Percentiles rank a stretch among this genome's conserved stretches.
These are phyloP conservation scores for Coprinellus micaceus DNA, from an alignment of 768 basidiomycete genomes.

Conservation along the genomic window DNA sequence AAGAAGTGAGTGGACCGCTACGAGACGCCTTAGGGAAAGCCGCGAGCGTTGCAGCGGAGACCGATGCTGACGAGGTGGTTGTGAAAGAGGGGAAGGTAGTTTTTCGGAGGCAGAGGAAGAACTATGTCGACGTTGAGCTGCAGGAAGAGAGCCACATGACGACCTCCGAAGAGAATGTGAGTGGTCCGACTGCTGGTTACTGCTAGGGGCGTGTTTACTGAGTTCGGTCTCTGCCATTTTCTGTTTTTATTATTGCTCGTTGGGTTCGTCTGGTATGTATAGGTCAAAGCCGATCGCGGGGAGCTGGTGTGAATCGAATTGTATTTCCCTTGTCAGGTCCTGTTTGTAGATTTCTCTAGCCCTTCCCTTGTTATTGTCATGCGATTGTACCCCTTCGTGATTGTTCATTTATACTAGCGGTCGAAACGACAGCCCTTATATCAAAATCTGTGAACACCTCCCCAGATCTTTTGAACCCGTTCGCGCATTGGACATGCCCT, in stretches of 20 bases:
- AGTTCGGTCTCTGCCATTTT: background rate
- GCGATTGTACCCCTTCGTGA: too few relatives aligned
- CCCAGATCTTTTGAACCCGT: too few relatives aligned
- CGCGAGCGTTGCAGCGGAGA: constrained; percentile 24
- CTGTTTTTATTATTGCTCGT: background rate
- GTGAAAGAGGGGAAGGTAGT: background rate
- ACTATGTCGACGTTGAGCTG: constrained; percentile 8
- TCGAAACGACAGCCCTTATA: too few relatives aligned
- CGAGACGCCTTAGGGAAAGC: constrained; percentile 31
- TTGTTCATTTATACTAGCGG: too few relatives aligned
- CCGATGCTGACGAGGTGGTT: constrained; percentile 14
- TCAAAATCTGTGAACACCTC: too few relatives aligned
- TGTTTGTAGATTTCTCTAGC: too few relatives aligned
- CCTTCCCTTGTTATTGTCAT: too few relatives aligned
- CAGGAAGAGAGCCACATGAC: constrained; percentile 21
- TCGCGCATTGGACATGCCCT: too few relatives aligned
- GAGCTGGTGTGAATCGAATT: background rate
- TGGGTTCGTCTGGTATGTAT: background rate
- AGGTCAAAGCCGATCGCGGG: constrained; percentile 16
- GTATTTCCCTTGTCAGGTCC: too few relatives aligned
- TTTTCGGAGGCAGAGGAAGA: constrained; percentile 11
- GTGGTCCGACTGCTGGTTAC: constrained; percentile 5
- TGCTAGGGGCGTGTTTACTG: background rate
- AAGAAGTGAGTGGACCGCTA: constrained; percentile 47
- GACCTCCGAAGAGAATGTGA: constrained; percentile 29